These are phyloP conservation scores for Mycena capillaripes DNA, from an alignment of 768 basidiomycete genomes.

Conservation along the genomic window DNA sequence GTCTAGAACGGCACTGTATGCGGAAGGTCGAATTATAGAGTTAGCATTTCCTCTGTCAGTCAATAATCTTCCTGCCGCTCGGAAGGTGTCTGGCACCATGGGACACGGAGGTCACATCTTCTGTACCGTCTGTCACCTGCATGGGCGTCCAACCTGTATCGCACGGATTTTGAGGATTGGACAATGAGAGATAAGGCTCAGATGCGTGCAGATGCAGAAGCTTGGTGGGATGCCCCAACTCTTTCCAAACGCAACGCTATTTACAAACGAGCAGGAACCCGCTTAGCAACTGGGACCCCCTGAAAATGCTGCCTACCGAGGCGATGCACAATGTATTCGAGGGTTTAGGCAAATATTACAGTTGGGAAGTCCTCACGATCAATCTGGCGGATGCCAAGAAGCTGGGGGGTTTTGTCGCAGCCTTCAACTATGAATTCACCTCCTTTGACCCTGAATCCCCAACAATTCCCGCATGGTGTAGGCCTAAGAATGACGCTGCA, in stretches of 20 bases:
- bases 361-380: slow-evolving; percentile 30
- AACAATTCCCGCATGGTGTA: neutral
- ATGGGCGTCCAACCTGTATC: slow-evolving; percentile 11
- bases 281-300: slow-evolving; percentile 46
- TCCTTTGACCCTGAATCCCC: neutral
- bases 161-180: slow-evolving; percentile 25
- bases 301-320: slow-evolving; percentile 40
- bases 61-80: slow-evolving; percentile 44
- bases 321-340: slow-evolving; percentile 47
- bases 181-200: neutral
- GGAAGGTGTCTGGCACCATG: slow-evolving; percentile 39
- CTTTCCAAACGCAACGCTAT: slow-evolving; percentile 9
- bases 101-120: slow-evolving; percentile 34
- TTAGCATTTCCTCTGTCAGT: neutral
- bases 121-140: slow-evolving; percentile 42
- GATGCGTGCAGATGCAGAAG: slow-evolving; percentile 25
- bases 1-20: neutral
- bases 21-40: neutral
- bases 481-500: neutral
- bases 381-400: slow-evolving; percentile 8
- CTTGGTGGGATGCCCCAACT: slow-evolving; percentile 23
- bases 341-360: slow-evolving; percentile 35
- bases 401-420: neutral
- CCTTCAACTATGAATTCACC: neutral
- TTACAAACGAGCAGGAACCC: slow-evolving; percentile 25